phyloP scores from a whole-genome alignment of 805 yeast species.

The Candida incommunis region DNA sequence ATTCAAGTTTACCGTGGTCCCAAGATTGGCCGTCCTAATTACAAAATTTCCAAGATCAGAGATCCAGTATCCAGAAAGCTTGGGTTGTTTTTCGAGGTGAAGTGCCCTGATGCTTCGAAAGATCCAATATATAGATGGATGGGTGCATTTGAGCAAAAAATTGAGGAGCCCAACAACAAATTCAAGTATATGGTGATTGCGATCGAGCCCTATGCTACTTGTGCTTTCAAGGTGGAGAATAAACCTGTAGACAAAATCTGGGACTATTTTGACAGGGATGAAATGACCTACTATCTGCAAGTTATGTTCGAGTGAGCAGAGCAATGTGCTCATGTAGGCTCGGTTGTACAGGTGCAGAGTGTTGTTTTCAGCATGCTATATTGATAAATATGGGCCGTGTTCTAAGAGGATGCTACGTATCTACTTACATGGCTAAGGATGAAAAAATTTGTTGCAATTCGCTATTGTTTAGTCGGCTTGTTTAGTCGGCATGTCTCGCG shows the following conservation, averaged over 20 bases:
- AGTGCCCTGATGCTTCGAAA: conserved; percentile 32
- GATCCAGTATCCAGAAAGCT: conserved; percentile 41
- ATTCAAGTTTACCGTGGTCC: conserved; percentile 30
- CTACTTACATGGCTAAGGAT: too few relatives aligned
- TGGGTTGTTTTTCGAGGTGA: conserved; percentile 55
- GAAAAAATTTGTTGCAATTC: too few relatives aligned
- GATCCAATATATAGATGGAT: conserved; percentile 61
- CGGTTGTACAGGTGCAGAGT: background rate
- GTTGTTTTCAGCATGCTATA: too few relatives aligned
- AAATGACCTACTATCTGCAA: conserved; percentile 50
- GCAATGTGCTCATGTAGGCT: background rate
- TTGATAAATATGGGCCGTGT: too few relatives aligned
- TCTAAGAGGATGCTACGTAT: too few relatives aligned
- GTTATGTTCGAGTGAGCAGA: background rate
- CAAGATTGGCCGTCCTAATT: conserved; percentile 64
- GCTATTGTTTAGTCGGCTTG: too few relatives aligned
- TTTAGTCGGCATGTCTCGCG: too few relatives aligned
- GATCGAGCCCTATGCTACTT: conserved; percentile 83
- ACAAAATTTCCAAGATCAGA: conserved; percentile 51
- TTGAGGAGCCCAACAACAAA: conserved; percentile 31
- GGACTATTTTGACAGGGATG: conserved; percentile 56
- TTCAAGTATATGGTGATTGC: conserved; percentile 64
- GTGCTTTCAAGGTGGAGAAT: conserved; percentile 62
- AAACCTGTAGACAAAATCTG: conserved; percentile 37
- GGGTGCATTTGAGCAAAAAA: conserved; percentile 57